Conservation (phyloP, 2,329 filamentous ascomycete species). For the Calonectria naviculata region DNA sequence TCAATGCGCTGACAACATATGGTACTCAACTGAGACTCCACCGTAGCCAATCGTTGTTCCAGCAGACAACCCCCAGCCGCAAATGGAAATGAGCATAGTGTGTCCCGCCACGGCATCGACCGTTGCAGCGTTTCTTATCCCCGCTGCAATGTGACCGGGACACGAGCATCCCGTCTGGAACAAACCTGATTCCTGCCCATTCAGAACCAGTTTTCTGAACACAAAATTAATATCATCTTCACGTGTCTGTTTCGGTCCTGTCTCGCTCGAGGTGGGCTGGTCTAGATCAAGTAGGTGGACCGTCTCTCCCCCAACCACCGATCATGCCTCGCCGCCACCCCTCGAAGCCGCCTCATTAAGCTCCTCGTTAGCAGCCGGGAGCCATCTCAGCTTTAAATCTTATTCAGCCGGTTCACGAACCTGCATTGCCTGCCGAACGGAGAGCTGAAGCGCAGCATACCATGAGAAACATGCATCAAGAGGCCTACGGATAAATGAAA, state of each 20-base stretch:
- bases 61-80: neutral
- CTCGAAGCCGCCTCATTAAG: conserved; percentile 2
- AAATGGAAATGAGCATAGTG: neutral
- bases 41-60: conserved; percentile 7
- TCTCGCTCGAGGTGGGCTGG: neutral
- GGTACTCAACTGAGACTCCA: neutral
- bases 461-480: too few species aligned
- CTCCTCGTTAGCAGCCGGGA: neutral
- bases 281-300: neutral
- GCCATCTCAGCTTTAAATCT: neutral
- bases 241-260: neutral
- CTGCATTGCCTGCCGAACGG: neutral
- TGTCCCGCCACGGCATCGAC: conserved; percentile 5
- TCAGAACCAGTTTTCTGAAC: neutral
- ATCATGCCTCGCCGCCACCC: neutral
- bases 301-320: neutral
- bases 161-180: neutral
- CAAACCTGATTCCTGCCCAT: neutral
- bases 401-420: neutral
- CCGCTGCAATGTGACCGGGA: conserved; percentile 3
- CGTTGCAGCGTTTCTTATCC: conserved; percentile 12
- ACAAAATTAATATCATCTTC: neutral
- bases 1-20: neutral
- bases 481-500: too few species aligned
- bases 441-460: too few species aligned